A percentile compares a stretch with the other conserved stretches of the same genome.
Conservation (phyloP, 2,329 filamentous ascomycete species). For the Xylariomycetidae sp. region DNA sequence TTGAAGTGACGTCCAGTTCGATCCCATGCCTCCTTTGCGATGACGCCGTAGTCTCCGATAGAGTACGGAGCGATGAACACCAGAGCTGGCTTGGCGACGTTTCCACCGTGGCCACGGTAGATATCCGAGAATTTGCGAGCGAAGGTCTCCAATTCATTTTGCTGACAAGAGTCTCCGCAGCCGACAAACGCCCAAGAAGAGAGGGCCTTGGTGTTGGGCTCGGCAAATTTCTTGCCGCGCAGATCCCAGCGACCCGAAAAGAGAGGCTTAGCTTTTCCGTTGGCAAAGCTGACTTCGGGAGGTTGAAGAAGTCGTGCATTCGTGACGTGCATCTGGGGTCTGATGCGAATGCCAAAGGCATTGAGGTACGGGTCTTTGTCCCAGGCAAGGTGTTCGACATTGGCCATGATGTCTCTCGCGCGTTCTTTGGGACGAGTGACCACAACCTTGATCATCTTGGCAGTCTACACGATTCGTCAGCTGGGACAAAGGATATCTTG, state of each 20-base stretch:
- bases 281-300: slow-evolving; percentile 67
- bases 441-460: slow-evolving; percentile 88
- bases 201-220: slow-evolving; percentile 58
- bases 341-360: slow-evolving; percentile 71
- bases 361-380: slow-evolving; percentile 62
- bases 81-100: slow-evolving; percentile 29
- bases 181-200: slow-evolving; percentile 71
- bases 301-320: slow-evolving; percentile 67
- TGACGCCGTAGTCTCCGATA: slow-evolving; percentile 43
- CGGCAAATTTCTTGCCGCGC: slow-evolving; percentile 71
- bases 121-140: slow-evolving; percentile 36
- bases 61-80: slow-evolving; percentile 30
- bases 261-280: slow-evolving; percentile 54
- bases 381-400: slow-evolving; percentile 66
- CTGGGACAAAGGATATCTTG: neutral
- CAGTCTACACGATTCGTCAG: slow-evolving; percentile 50
- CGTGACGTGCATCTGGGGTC: slow-evolving; percentile 56
- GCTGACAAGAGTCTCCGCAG: slow-evolving; percentile 50
- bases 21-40: slow-evolving; percentile 53
- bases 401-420: slow-evolving; percentile 61
- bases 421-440: slow-evolving; percentile 71
- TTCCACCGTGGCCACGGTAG: slow-evolving; percentile 48
- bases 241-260: slow-evolving; percentile 81
- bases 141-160: slow-evolving; percentile 57
- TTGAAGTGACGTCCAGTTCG: slow-evolving; percentile 49